These are phyloP conservation scores for Fusarium camptoceras DNA, from an alignment of 2,329 filamentous ascomycete genomes.

Conservation along the genomic window DNA sequence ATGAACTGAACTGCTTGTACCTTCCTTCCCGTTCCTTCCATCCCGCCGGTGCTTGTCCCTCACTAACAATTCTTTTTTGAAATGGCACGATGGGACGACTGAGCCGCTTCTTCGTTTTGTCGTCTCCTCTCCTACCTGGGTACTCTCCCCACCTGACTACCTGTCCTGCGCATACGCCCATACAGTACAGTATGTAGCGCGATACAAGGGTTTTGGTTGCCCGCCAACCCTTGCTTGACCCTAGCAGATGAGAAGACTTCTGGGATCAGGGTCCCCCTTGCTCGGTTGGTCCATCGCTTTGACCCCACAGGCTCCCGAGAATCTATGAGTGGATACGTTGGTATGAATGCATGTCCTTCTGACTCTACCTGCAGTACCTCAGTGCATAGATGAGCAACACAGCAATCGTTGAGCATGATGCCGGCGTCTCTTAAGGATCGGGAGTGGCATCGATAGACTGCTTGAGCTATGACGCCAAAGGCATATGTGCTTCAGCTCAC, in stretches of 20 bases:
- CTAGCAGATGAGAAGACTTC: conserved; percentile 32
- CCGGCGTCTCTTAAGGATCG: conserved; percentile 17
- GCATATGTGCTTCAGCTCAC: conserved; percentile 13
- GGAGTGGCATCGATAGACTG: conserved; percentile 19
- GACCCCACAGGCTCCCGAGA: conserved; percentile 41
- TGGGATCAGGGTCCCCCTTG: conserved; percentile 36
- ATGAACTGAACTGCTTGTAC: background rate
- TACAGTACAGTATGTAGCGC: conserved; percentile 13
- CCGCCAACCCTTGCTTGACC: conserved; percentile 36
- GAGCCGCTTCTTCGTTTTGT: conserved; percentile 23
- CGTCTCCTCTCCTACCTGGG: conserved; percentile 4
- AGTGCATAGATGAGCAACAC: conserved; percentile 16
- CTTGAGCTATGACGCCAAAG: conserved; percentile 16
- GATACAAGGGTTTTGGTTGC: conserved; percentile 29
- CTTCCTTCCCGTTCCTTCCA: conserved; percentile 1
- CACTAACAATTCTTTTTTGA: conserved; percentile 47
- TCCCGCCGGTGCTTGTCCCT: conserved; percentile 29
- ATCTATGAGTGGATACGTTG: conserved; percentile 33
- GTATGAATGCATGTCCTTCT: conserved; percentile 38
- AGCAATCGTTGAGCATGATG: conserved; percentile 15
- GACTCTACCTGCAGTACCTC: conserved; percentile 30
- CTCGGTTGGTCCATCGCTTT: conserved; percentile 27
- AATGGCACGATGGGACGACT: conserved; percentile 14
- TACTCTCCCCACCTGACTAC: conserved; percentile 17
- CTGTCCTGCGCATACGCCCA: background rate